These are phyloP conservation scores for Ogataea wickerhamii DNA, from an alignment of 805 yeast genomes.

Conservation along the genomic window DNA sequence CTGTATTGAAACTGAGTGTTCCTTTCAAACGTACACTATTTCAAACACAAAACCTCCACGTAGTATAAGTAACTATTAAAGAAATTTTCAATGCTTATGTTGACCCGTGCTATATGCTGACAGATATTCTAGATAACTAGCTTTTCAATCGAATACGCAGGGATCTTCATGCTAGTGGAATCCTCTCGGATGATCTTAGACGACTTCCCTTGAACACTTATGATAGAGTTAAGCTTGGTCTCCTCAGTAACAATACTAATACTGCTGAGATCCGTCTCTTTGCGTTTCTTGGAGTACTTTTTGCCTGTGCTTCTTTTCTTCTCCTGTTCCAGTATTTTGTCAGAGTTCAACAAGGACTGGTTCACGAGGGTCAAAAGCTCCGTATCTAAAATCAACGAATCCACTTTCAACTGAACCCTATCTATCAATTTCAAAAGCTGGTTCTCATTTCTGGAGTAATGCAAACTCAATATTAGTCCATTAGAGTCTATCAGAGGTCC, in stretches of 20 bases:
- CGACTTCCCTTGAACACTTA: conserved; percentile 22
- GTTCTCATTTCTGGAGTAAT: conserved; percentile 43
- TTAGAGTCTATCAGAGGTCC: conserved; percentile 67
- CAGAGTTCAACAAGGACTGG: conserved; percentile 36
- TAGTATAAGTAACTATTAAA: too few relatives aligned
- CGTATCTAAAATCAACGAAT: conserved; percentile 36
- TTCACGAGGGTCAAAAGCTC: conserved; percentile 45
- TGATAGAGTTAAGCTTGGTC: conserved; percentile 23
- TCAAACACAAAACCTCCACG: too few relatives aligned
- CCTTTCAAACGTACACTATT: too few relatives aligned
- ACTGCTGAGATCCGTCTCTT: conserved; percentile 30
- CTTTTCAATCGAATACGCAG: conserved; percentile 53
- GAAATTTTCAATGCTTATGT: neutral
- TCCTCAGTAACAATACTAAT: conserved; percentile 25
- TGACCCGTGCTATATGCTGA: neutral
- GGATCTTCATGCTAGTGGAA: conserved; percentile 41
- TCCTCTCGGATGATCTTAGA: conserved; percentile 27
- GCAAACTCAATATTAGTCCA: conserved; percentile 63
- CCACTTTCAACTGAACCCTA: conserved; percentile 41
- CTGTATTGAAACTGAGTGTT: too few relatives aligned
- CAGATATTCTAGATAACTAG: conserved; percentile 32
- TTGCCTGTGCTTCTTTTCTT: conserved; percentile 14
- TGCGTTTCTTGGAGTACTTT: conserved; percentile 20
- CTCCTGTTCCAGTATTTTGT: conserved; percentile 10
- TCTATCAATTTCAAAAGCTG: conserved; percentile 43